Evolutionary conservation across 345 rosid genomes (phyloP).

Genomic region (Syzygium grande): DNA sequence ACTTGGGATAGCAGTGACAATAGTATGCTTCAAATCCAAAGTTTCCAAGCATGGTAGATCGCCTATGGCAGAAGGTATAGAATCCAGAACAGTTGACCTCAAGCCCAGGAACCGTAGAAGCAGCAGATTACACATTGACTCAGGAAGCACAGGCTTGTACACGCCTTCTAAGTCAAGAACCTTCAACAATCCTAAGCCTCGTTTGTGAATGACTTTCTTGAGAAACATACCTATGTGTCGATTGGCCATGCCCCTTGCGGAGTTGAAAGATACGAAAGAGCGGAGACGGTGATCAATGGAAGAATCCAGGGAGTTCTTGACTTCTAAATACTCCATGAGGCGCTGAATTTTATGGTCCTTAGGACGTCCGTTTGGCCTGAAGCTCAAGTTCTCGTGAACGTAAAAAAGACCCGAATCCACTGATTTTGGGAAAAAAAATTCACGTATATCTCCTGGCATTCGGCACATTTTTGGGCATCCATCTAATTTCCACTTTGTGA

Average conservation of each 20-base stretch:
- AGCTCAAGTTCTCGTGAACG: background rate
- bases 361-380: background rate
- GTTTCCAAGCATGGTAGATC: slow-evolving; percentile 18
- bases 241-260: slow-evolving; percentile 9
- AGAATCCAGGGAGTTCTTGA: background rate
- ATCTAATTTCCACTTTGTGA: slow-evolving; percentile 13
- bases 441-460: slow-evolving; percentile 4
- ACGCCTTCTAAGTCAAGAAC: slow-evolving; percentile 28
- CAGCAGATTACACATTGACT: slow-evolving; percentile 7
- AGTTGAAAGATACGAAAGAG: slow-evolving; percentile 10
- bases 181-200: slow-evolving; percentile 9
- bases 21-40: slow-evolving; percentile 31
- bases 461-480: slow-evolving; percentile 22
- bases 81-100: slow-evolving; percentile 21
- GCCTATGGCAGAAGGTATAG: slow-evolving; percentile 13
- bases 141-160: slow-evolving; percentile 20
- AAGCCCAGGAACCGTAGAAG: slow-evolving; percentile 17
- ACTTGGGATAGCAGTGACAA: slow-evolving; percentile 12
- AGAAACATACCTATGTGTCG: slow-evolving; percentile 5
- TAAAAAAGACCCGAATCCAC: background rate
- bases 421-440: background rate
- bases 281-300: background rate
- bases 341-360: background rate
- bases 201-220: background rate
- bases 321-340: background rate